Base-by-base conservation (phyloP, 2,329 filamentous ascomycete genomes). In the Uncinocarpus reesii region DNA sequence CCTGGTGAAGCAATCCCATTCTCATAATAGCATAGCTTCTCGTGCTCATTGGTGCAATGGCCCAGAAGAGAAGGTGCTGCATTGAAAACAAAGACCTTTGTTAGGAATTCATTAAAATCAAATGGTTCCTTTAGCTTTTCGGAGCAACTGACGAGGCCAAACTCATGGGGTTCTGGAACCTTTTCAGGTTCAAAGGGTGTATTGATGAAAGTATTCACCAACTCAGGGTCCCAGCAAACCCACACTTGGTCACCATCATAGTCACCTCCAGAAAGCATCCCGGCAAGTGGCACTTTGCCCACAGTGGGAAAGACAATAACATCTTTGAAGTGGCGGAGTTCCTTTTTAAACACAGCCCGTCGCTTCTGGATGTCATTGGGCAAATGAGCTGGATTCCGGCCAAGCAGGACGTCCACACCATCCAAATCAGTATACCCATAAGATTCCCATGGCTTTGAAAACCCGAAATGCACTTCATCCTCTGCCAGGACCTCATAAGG, bases 241-340 rank as follows among this genome's bases (percentile, higher is more conserved):
- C 78, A 81, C 23, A 77, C 66, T 2, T 62, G 72, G 49, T 83
- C 79, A 0, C 79, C 79, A 53, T 83, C 79, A 50, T 81, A 82
- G 56, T 83, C 79, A 7, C 79, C 79, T 4, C 79, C 79, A 20
- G 79, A 79, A 0, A 82, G 62, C 57, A 78, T 75, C n/a, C 70
- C 69, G 0, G 78, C 79, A 0, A 79, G 62, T 0, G 79, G 74
- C 13, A 66, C 69, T 6, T 64, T 53, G 0, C 79, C 79, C 49
- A 60, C 66, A 0, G 67, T 69, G 0, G 79, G 65, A 52, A 82
- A 81, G 0, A 82, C 68, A 11, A 79, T 71, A 0, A 81, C 69
- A 56, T 81, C 74, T 38, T 70, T 70, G 7, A 80, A 67, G 54
- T 78, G 71, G 0, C 70, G 67, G 0, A 82, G 66, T 42, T 76